A percentile compares a stretch with the other conserved stretches of the same genome.
Conservation (phyloP, 2,329 filamentous ascomycete genomes). For the Blastomyces gilchristii region DNA sequence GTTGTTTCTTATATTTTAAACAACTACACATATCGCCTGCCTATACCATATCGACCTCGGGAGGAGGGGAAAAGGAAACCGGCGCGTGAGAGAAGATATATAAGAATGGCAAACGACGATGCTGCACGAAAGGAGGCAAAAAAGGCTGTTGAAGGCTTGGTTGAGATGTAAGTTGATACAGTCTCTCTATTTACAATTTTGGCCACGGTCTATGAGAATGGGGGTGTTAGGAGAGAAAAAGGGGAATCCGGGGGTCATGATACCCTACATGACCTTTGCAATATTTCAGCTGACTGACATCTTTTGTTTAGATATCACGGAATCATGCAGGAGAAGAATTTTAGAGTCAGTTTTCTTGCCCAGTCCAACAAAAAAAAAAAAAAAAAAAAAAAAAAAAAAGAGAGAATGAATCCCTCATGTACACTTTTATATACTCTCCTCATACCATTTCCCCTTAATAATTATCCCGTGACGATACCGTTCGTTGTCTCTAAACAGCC, state of each 20-base stretch:
- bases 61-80: background rate
- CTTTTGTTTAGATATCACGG: constrained; percentile 10
- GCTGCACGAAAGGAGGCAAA: constrained; percentile 9
- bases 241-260: no score
- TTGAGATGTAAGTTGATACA: constrained; percentile 11
- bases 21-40: no score
- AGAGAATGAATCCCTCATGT: background rate
- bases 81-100: background rate
- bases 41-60: no score
- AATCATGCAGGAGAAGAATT: constrained; percentile 13
- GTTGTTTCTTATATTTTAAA: no score
- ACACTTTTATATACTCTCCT: background rate
- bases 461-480: no score
- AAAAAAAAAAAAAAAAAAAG: no score
- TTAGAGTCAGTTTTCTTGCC: constrained; percentile 9
- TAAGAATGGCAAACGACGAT: constrained; percentile 11
- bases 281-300: background rate
- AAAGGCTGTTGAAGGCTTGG: constrained; percentile 11
- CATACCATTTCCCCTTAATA: no score
- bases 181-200: background rate
- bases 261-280: background rate
- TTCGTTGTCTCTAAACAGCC: background rate
- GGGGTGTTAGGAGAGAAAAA: no score
- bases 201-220: no score
- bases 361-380: background rate